Base-by-base conservation (phyloP, 306 rosid species). In the Aeschynomene evenia region DNA sequence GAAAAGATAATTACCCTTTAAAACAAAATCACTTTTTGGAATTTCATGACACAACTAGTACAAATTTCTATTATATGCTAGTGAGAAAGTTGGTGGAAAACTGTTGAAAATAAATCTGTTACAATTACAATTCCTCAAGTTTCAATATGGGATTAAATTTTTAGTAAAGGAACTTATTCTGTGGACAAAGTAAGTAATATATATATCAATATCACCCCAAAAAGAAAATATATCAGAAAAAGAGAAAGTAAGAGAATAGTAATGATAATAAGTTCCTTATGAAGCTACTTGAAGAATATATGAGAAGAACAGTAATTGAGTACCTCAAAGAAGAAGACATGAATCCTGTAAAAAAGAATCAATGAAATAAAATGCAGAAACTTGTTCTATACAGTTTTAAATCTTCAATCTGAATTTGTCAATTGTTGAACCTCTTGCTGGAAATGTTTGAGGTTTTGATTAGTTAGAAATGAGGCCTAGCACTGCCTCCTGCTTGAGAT, bases 1-100 rank as follows among this genome's bases (percentile, higher is more conserved):
- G 80, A 72, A 61, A 75, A 37, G 61, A 80, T 61, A 61, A 61
- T 72, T 60, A 75, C 78, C 45, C 29, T 45, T 64, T 48, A 58
- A 58, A 7, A 40, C 2, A 40, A 2, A 13, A 11, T 24, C 37
- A 40, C 75, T 28, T 79, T 67, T 37, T 12, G 45, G 11, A 39
- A 15, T 29, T 66, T 69, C 56, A n/a, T n/a, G n/a, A 56, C 52
- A 24, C 62, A 55, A 55, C 5, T 12, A 20, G 21, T 26, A 45
- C 14, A 18, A n/a, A 80, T 2, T 3, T 37, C 15, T 31, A 9
- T 46, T 15, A 37, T 5, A 8, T 50, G 55, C 55, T 3, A 5
- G 9, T 1, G 16, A 6, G 18, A 15, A 24, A 11, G 16, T 53
- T 4, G 61, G 18, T 39, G 45, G 19, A 13, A 26, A 53, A 80